Conservation (phyloP, 345 rosid species). For the Odontarrhena argentea region DNA sequence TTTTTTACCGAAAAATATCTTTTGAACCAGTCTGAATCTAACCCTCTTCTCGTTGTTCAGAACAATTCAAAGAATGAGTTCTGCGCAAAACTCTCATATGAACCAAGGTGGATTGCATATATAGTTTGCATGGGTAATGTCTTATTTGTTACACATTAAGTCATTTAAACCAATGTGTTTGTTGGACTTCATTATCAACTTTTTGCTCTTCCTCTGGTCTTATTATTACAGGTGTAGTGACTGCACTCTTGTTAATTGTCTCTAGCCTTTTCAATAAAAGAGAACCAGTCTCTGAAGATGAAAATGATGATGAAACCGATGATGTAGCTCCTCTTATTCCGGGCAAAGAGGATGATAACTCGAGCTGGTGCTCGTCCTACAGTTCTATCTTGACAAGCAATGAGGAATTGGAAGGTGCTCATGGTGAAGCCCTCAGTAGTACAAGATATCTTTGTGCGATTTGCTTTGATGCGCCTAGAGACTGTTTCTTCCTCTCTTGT, state of each 20-base stretch:
- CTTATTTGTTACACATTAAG: constrained; percentile 9
- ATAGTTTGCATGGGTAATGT: constrained; percentile 74
- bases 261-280: constrained; percentile 67
- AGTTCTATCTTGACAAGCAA: constrained; percentile 77
- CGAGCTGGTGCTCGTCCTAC: constrained; percentile 94
- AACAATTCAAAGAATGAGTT: constrained; percentile 53
- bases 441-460: constrained; percentile 93
- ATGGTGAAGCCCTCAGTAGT: constrained; percentile 64
- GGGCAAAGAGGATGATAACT: constrained; percentile 79
- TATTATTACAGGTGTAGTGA: constrained; percentile 61
- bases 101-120: constrained; percentile 92
- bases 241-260: constrained; percentile 59
- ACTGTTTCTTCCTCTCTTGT: constrained; percentile 98
- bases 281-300: constrained; percentile 48
- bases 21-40: constrained; percentile 5
- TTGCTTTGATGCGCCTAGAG: constrained; percentile 98
- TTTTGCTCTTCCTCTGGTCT: constrained; percentile 17
- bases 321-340: constrained; percentile 77
- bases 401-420: constrained; percentile 64
- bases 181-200: constrained; percentile 5
- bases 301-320: constrained; percentile 38
- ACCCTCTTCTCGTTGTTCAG: constrained; percentile 50
- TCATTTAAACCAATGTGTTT: not conserved
- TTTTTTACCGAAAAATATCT: not conserved
- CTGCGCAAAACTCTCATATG: constrained; percentile 76